Evolutionary conservation across 345 rosid species (phyloP).

Genomic region (Punica granatum): DNA sequence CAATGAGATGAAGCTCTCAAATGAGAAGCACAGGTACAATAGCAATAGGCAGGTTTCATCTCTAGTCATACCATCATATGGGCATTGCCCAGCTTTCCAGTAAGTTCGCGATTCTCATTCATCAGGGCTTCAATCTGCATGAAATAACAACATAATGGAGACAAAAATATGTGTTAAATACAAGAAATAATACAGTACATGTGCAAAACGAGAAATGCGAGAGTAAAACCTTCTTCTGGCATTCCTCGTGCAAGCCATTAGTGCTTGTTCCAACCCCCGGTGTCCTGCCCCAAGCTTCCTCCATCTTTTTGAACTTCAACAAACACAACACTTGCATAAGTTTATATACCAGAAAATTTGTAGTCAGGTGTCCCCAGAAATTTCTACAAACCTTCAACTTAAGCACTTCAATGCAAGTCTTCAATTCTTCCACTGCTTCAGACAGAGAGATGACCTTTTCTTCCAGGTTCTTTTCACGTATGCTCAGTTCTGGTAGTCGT

Average conservation of each 20-base stretch:
- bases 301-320: background rate
- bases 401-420: slow-evolving; percentile 10
- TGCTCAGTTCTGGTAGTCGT: slow-evolving; percentile 12
- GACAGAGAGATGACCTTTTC: slow-evolving; percentile 24
- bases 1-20: background rate
- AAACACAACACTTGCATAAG: background rate
- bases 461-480: slow-evolving; percentile 12
- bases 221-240: slow-evolving; percentile 39
- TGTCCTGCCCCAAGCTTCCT: background rate
- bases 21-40: background rate
- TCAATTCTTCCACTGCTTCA: slow-evolving; percentile 21
- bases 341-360: background rate
- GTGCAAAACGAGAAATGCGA: background rate
- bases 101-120: slow-evolving; percentile 23
- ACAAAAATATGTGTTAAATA: background rate
- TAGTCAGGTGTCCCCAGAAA: background rate
- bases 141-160: background rate
- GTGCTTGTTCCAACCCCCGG: slow-evolving; percentile 18
- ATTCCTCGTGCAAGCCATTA: slow-evolving; percentile 34
- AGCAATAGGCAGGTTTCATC: background rate
- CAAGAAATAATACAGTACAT: background rate
- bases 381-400: slow-evolving; percentile 18
- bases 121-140: slow-evolving; percentile 25
- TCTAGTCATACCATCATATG: background rate
- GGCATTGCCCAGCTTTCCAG: slow-evolving; percentile 24